Evolutionary conservation across 345 rosid species (phyloP), one percentile per base, ranked within the genome.

Genomic region (Noccaea caerulescens): DNA sequence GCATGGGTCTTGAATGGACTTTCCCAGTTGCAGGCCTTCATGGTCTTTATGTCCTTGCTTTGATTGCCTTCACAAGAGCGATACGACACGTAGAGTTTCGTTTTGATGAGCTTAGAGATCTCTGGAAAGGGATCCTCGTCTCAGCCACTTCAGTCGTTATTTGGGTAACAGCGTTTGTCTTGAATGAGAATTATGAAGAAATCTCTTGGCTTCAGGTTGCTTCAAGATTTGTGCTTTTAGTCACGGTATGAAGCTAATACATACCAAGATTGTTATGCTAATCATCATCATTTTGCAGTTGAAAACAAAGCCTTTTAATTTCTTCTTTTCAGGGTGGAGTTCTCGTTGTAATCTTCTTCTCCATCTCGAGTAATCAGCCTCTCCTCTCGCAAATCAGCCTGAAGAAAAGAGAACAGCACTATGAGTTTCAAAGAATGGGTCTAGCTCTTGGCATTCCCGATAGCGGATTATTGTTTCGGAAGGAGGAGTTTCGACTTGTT

Each of bases 401-500:
- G 72, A 87, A 86, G 72, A 87, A 69, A 84, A 84, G 85, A 70
- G 90, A 86, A 57, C 83, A 86, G 54, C 83, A 84, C 50, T 58
- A 50, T 71, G 83, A 77, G 69, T 90, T 83, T 69, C 86, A 80
- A 63, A 81, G 93, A 47, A 90, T 93, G 97, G 90, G 93, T 36
- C 81, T 82, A 77, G 97, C 98, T 75, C 80, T 93, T 42, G 91
- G 98, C 61, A 93, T 93, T 74, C 93, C 87, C 1, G 97, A 90
- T 59, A 93, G 96, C 8, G 97, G 96, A 71, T 71, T 88, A 34
- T 73, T 93, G 11, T 55, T 76, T 66, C 88, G 79, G 27, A 80
- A 76, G 68, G 93, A 90, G 62, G 80, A 80, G 10, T 66, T 72
- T 73, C 76, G 61, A 33, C 76, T 71, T 39, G 58, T 86, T 51